Percentiles rank a stretch among this genome's conserved stretches.
phyloP scores from a whole-genome alignment of 306 rosid genomes.

The Rosa persica region DNA sequence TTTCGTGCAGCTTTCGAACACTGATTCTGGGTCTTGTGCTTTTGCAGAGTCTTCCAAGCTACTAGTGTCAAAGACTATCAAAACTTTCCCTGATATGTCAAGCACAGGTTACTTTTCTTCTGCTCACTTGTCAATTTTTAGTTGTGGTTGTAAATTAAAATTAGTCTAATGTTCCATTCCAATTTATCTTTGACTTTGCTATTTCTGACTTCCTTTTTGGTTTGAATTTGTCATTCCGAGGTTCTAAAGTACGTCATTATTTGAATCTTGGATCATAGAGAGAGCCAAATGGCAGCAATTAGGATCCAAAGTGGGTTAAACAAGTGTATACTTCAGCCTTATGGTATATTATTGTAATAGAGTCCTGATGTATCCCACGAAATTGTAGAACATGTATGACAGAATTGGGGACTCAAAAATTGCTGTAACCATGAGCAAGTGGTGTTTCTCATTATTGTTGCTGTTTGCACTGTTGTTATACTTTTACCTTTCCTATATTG shows the following conservation, averaged over 20 bases:
- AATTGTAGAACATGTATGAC: neutral
- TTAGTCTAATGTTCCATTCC: conserved; percentile 3
- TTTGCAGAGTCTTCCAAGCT: conserved; percentile 89
- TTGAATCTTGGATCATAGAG: neutral
- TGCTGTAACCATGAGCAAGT: no score
- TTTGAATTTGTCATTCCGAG: neutral
- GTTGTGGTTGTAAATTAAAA: neutral
- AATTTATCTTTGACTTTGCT: no score
- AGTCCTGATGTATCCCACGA: neutral
- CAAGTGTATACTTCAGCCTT: neutral
- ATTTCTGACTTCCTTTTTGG: no score
- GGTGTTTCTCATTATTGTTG: no score
- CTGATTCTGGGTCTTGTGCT: conserved; percentile 26
- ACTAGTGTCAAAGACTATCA: conserved; percentile 84
- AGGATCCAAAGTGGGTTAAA: neutral
- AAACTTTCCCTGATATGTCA: conserved; percentile 90
- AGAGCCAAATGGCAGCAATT: neutral
- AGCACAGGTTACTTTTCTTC: conserved; percentile 69
- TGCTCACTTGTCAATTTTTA: neutral
- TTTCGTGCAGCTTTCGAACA: conserved; percentile 12
- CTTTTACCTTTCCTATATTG: no score
- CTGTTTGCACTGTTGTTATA: no score
- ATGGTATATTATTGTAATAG: neutral
- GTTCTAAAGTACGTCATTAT: neutral
- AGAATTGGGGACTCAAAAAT: no score